Percentiles rank a stretch among this genome's conserved stretches.
Conservation (phyloP, 192 early-diverging fungal species). For the Coemansia biformis region DNA sequence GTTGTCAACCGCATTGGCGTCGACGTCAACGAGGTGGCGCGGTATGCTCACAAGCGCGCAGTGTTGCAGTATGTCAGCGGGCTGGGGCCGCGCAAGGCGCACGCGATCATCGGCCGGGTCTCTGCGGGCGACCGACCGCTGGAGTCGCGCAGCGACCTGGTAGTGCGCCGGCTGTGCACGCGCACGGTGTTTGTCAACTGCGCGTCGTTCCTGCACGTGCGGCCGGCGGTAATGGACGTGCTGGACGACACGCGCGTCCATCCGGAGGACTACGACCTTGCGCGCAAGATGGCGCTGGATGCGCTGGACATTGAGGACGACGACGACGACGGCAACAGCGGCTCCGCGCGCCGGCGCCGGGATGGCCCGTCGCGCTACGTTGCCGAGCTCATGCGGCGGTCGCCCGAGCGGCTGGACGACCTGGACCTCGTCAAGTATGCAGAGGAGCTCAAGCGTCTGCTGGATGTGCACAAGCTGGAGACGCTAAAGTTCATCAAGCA, state of each 20-base stretch:
- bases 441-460: slow-evolving; percentile 67
- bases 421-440: slow-evolving; percentile 89
- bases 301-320: slow-evolving; percentile 86
- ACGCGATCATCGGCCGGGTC: slow-evolving; percentile 59
- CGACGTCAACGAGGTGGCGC: slow-evolving; percentile 77
- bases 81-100: slow-evolving; percentile 88
- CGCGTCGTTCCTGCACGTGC: slow-evolving; percentile 84
- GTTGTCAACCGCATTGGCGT: slow-evolving; percentile 81
- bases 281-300: slow-evolving; percentile 94
- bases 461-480: slow-evolving; percentile 72
- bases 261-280: slow-evolving; percentile 90
- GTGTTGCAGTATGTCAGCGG: slow-evolving; percentile 89
- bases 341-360: slow-evolving; percentile 16
- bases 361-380: slow-evolving; percentile 68
- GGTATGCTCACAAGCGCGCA: slow-evolving; percentile 58
- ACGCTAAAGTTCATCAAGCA: slow-evolving; percentile 80
- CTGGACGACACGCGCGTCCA: slow-evolving; percentile 95
- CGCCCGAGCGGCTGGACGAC: slow-evolving; percentile 75
- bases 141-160: slow-evolving; percentile 66
- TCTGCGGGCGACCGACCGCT: slow-evolving; percentile 24
- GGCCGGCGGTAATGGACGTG: slow-evolving; percentile 63
- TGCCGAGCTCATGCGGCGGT: slow-evolving; percentile 67
- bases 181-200: slow-evolving; percentile 87
- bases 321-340: slow-evolving; percentile 58
- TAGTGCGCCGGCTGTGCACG: slow-evolving; percentile 60